These are phyloP conservation scores for Sporothrix variecibatus DNA, from an alignment of 2,329 filamentous ascomycete species.

Conservation along the genomic window DNA sequence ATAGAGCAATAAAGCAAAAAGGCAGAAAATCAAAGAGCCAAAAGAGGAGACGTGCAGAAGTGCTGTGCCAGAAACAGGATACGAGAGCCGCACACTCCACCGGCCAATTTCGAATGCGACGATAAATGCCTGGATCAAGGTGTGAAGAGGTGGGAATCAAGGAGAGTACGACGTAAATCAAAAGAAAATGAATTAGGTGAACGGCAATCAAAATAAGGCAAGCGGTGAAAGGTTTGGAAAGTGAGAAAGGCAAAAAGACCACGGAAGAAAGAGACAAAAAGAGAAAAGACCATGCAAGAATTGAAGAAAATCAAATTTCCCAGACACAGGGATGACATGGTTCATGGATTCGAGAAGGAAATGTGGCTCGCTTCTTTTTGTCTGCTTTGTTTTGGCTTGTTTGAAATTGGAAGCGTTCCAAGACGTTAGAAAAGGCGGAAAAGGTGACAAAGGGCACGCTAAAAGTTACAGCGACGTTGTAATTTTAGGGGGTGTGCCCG, in stretches of 20 bases:
- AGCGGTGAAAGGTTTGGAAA: conserved; percentile 1
- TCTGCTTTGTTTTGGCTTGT: background rate
- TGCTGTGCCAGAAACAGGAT: background rate
- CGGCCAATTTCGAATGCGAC: background rate
- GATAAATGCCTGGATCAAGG: background rate
- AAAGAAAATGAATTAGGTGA: background rate
- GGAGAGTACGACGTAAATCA: background rate
- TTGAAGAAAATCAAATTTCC: conserved; percentile 7
- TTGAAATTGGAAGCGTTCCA: background rate
- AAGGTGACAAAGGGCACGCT: background rate
- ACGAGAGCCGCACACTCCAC: conserved; percentile 5
- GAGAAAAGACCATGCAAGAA: background rate
- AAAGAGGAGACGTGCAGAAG: background rate
- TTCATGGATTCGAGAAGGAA: conserved; percentile 13
- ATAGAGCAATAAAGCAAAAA: background rate
- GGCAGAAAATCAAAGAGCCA: background rate
- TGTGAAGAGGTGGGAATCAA: background rate
- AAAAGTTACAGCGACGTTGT: conserved; percentile 4
- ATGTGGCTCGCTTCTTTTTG: conserved; percentile 2
- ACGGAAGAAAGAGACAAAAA: background rate
- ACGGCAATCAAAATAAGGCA: background rate
- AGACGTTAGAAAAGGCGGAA: background rate
- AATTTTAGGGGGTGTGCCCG: conserved; percentile 6
- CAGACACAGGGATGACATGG: background rate
- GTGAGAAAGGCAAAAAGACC: background rate